Evolutionary conservation across 1,284 basidiomycete genomes (phyloP).

Genomic region (Cutaneotrichosporon cavernicola): DNA sequence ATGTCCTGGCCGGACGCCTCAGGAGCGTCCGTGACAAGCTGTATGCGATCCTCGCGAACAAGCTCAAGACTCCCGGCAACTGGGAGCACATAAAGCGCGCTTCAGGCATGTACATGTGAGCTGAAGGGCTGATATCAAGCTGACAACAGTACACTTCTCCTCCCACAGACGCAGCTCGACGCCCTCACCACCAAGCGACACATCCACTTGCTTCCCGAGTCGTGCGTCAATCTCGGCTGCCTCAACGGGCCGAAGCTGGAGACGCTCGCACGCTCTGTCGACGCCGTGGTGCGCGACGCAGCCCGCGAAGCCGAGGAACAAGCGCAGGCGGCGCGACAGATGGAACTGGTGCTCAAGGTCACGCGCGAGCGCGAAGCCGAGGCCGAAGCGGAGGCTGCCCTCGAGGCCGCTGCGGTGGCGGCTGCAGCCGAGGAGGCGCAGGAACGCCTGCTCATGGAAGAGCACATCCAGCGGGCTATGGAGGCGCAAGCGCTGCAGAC

Average conservation of each 20-base stretch:
- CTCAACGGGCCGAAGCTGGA: conserved; percentile 50
- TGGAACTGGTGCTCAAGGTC: conserved; percentile 44
- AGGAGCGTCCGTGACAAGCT: conserved; percentile 85
- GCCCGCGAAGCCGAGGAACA: conserved; percentile 45
- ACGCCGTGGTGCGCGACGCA: conserved; percentile 46
- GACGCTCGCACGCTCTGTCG: conserved; percentile 42
- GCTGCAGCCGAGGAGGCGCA: conserved; percentile 39
- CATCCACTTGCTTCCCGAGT: conserved; percentile 48
- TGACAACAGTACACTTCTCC: conserved; percentile 39
- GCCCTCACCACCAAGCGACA: conserved; percentile 43
- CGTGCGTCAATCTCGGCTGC: conserved; percentile 49
- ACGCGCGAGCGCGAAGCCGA: conserved; percentile 43
- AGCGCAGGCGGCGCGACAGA: conserved; percentile 37
- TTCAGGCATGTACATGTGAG: conserved; percentile 50
- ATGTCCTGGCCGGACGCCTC: conserved; percentile 87
- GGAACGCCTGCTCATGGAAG: conserved; percentile 46
- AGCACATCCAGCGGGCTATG: conserved; percentile 44
- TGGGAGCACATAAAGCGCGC: conserved; percentile 83
- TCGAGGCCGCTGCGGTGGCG: conserved; percentile 33
- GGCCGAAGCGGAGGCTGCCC: conserved; percentile 43
- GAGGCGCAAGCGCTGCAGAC: conserved; percentile 43
- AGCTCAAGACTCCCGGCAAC: conserved; percentile 82
- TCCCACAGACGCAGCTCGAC: conserved; percentile 40
- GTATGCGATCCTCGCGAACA: conserved; percentile 67
- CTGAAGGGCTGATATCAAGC: not conserved